phyloP scores from a whole-genome alignment of 768 basidiomycete species.

The Hemileccinum rubropunctum region DNA sequence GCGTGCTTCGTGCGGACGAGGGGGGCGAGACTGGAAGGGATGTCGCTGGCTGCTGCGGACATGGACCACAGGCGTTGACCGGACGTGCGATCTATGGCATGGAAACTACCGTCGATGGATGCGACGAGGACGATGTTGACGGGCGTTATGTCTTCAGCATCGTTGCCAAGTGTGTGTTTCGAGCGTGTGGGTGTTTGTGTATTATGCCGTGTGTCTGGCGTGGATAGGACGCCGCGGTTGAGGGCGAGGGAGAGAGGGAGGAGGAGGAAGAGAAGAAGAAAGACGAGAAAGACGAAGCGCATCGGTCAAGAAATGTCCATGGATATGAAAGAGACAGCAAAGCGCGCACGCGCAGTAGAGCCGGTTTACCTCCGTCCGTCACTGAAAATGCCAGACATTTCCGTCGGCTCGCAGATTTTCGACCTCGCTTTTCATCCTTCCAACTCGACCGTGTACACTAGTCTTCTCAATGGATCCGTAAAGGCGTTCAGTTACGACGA shows the following conservation, averaged over 20 bases:
- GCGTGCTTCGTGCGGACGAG: slow-evolving; percentile 72
- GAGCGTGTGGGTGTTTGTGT: neutral
- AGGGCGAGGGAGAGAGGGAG: slow-evolving; percentile 26
- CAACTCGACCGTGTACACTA: slow-evolving; percentile 66
- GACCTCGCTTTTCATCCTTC: slow-evolving; percentile 87
- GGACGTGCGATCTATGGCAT: slow-evolving; percentile 86
- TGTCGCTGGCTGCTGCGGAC: slow-evolving; percentile 51
- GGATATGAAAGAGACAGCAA: slow-evolving; percentile 5
- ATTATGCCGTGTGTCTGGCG: neutral
- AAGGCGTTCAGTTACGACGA: slow-evolving; percentile 81
- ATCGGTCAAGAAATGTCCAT: slow-evolving; percentile 36
- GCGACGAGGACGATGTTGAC: slow-evolving; percentile 86
- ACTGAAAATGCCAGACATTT: slow-evolving; percentile 49
- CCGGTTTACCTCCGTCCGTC: too few relatives aligned
- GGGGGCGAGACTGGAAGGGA: slow-evolving; percentile 60
- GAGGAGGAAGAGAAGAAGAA: slow-evolving; percentile 17
- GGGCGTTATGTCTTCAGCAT: slow-evolving; percentile 52
- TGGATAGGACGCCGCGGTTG: slow-evolving; percentile 27
- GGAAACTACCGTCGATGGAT: slow-evolving; percentile 92
- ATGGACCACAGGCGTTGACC: slow-evolving; percentile 89
- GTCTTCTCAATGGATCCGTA: slow-evolving; percentile 78
- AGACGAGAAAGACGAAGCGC: slow-evolving; percentile 26
- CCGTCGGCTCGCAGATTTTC: slow-evolving; percentile 77
- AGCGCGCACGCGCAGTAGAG: neutral
- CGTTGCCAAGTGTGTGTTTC: slow-evolving; percentile 10